Percentiles rank a stretch among this genome's conserved stretches.
Evolutionary conservation across 1,284 basidiomycete genomes (phyloP).

Genomic region (Clitocybe nebularis): DNA sequence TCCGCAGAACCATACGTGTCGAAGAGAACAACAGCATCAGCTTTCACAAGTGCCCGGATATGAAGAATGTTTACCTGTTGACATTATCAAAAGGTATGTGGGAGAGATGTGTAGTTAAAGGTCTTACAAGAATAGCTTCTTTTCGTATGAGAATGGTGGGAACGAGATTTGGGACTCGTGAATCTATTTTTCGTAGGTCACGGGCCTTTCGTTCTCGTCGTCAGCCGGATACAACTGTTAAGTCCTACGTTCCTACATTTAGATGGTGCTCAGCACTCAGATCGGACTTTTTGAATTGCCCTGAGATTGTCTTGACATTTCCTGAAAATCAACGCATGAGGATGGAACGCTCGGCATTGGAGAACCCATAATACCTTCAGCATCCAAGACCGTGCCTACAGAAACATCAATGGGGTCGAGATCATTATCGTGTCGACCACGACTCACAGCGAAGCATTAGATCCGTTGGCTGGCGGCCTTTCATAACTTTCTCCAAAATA

Average conservation of each 20-base stretch:
- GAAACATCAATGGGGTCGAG: conserved; percentile 3
- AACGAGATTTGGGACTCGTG: conserved; percentile 88
- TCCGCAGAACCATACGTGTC: conserved; percentile 87
- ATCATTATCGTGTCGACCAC: conserved; percentile 10
- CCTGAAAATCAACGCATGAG: too few species aligned
- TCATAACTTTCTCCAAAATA: conserved; percentile 77
- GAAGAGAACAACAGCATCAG: conserved; percentile 89
- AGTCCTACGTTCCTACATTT: conserved; percentile 56
- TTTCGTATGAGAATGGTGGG: conserved; percentile 90
- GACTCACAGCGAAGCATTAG: conserved; percentile 79
- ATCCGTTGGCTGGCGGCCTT: conserved; percentile 74
- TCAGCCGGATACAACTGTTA: conserved; percentile 10
- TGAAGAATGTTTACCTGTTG: conserved; percentile 87
- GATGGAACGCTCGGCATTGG: not conserved
- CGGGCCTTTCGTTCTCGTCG: conserved; percentile 61
- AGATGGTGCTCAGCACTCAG: conserved; percentile 86
- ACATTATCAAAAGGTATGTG: conserved; percentile 9
- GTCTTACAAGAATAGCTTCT: conserved; percentile 79
- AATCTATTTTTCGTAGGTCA: conserved; percentile 96
- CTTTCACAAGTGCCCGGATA: conserved; percentile 91
- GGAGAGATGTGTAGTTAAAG: conserved; percentile 5
- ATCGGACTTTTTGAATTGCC: conserved; percentile 87
- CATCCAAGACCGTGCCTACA: conserved; percentile 83
- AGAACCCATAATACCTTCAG: conserved; percentile 49
- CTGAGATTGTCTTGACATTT: conserved; percentile 86